Evolutionary conservation across 2,329 filamentous ascomycete genomes (phyloP).

Genomic region (Huntiella moniliformis): DNA sequence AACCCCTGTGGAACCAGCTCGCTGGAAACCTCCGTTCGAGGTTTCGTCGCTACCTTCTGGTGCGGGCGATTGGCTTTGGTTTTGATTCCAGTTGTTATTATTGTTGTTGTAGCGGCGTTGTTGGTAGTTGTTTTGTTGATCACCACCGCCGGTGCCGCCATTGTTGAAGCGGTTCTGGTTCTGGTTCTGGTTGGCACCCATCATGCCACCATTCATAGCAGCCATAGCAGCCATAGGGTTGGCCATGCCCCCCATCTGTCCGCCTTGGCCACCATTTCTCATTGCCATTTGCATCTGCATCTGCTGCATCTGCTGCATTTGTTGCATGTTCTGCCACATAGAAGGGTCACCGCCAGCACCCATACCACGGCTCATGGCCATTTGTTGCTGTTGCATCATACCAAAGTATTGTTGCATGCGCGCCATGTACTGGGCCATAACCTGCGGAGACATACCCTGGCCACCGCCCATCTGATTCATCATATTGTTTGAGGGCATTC

Average conservation of each 20-base stretch:
- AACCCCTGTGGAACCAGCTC: conserved; percentile 20
- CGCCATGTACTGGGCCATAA: conserved; percentile 98
- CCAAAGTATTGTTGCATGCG: conserved; percentile 95
- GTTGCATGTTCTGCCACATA: conserved; percentile 60
- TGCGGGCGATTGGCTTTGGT: conserved; percentile 1
- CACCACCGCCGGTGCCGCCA: conserved; percentile 13
- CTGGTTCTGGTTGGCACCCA: conserved; percentile 34
- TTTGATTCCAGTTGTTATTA: conserved; percentile 15
- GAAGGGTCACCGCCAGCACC: conserved; percentile 25
- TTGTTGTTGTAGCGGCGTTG: conserved; percentile 11
- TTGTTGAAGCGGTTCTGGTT: conserved; percentile 24
- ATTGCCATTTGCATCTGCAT: conserved; percentile 9
- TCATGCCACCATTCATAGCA: conserved; percentile 27
- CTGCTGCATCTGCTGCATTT: conserved; percentile 56
- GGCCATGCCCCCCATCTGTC: conserved; percentile 1
- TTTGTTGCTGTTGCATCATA: conserved; percentile 81
- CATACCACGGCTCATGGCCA: conserved; percentile 50
- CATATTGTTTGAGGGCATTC: conserved; percentile 18
- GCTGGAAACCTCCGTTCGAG: conserved; percentile 23
- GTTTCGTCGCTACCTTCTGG: background rate
- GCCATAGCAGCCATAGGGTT: background rate
- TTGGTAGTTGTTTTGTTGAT: conserved; percentile 10
- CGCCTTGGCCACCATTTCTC: conserved; percentile 18
- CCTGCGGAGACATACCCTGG: conserved; percentile 72
- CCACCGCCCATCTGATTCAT: conserved; percentile 25